These are phyloP conservation scores for Leptodontidium sp. DNA, from an alignment of 2,329 filamentous ascomycete genomes.

Conservation along the genomic window DNA sequence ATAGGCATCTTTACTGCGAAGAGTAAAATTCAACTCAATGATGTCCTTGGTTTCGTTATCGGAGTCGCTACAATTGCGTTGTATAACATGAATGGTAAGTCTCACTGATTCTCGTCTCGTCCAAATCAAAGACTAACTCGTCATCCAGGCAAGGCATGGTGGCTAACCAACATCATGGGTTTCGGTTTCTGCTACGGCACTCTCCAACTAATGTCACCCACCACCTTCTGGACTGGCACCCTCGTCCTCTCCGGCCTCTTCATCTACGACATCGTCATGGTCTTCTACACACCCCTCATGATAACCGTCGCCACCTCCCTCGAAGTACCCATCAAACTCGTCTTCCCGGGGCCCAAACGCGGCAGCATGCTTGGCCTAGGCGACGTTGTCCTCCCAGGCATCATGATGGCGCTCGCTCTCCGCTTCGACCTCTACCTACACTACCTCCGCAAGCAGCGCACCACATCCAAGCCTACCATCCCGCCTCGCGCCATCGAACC, in stretches of 20 bases:
- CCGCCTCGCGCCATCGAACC: constrained; percentile 42
- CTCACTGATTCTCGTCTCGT: neutral
- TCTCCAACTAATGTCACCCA: constrained; percentile 85
- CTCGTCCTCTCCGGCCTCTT: constrained; percentile 82
- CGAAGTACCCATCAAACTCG: constrained; percentile 91
- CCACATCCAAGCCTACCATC: constrained; percentile 30
- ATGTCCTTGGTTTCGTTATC: constrained; percentile 42
- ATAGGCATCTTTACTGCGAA: constrained; percentile 29
- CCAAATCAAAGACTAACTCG: neutral
- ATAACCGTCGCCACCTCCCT: constrained; percentile 86
- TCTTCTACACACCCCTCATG: constrained; percentile 89
- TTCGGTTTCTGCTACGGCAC: constrained; percentile 87
- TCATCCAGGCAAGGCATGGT: constrained; percentile 41
- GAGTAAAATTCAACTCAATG: constrained; percentile 38
- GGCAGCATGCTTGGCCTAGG: constrained; percentile 87
- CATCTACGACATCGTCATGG: constrained; percentile 94
- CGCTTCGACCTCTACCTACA: constrained; percentile 90
- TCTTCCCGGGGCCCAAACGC: constrained; percentile 74
- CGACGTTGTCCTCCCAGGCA: constrained; percentile 92
- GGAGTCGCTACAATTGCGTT: constrained; percentile 40
- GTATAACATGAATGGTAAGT: constrained; percentile 41
- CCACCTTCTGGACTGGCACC: constrained; percentile 83
- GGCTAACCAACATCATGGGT: constrained; percentile 83
- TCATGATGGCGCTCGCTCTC: constrained; percentile 86
- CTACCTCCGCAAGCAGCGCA: constrained; percentile 72